Evolutionary conservation across 352 stramenopile genomes (phyloP), one percentile per base, ranked within the genome.

Genomic region (Saprolegnia parasitica): DNA sequence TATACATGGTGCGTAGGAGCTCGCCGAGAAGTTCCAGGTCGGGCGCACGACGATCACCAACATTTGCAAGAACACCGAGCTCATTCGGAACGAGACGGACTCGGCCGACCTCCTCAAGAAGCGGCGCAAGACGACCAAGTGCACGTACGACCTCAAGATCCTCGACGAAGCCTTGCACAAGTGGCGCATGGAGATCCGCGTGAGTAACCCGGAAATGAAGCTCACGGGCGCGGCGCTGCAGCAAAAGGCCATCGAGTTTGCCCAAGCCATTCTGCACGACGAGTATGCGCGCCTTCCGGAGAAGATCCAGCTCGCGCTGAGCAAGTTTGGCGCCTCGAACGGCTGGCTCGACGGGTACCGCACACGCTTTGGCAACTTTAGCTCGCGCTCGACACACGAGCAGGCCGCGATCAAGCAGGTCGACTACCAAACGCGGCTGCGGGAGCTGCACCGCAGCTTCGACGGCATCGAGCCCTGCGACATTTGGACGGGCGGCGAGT

Each of bases 161-260:
- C 71, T 94, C 39, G 84, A 92, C 73, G 84, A 94, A 74, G 89
- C 81, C 73, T 72, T 94, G 63, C 84, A 94, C 77, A 94, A 94
- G 78, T 92, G 84, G 86, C 81, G 86, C 54, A 91, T 94, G 84
- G 86, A 94, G 71, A 74, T 89, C 47, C 89, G 89, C 54, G 84
- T 94, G 37, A 90, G 80, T 72, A 89, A 73, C 15, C 86, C 86
- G 0, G 86, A 94, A 55, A 86, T 74, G 20, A 90, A 91, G 73
- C 75, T 94, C 71, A 94, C 86, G 18, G 86, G 86, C 71, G 88
- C 83, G 0, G 80, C 89, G 37, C 74, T 94, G 60, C 86, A 94
- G 75, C 81, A 91, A 56, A 92, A 91, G 50, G 86, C 86, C 56
- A 90, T 94, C 81, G 82, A 94, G 35, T 72, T 94, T 21, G 81